Base-by-base conservation (phyloP, 257 asterid species). In the Solanum peruvianum region DNA sequence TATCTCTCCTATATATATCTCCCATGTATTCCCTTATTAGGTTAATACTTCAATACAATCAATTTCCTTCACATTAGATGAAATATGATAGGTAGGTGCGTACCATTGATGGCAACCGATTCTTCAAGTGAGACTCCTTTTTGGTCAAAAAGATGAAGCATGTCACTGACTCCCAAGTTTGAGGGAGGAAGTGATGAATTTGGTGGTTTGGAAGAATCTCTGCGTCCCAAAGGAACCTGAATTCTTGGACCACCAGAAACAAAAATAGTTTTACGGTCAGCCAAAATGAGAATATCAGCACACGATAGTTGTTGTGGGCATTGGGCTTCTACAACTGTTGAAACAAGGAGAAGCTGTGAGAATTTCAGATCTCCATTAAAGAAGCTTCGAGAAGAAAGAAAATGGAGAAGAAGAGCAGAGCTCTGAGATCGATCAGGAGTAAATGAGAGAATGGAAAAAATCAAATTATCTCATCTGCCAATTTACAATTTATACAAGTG, bases 231-330 rank as follows among this genome's bases (percentile, higher is more conserved):
- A 6, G 94, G 95, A 70, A 93, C 91, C 7, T 16, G 39, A 39
- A 93, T 92, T 77, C 72, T 81, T 0, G 95, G n/a, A 25, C 95
- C 96, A 7, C 94, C 94, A 0, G 95, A 90, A 18, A 90, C 11
- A 10, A 91, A 88, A 21, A 94, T 88, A 0, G 93, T 92, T n/a
- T n/a, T 27, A 27, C 27, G 27, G 27, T 1, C 27, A 27, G 27
- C 27, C 27, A 94, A 60, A 49, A 93, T 88, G 2, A 93, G 88
- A 71, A 94, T 89, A 89, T 94, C 97, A 2, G 94, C 88, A 73
- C 95, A 94, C 2, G 97, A 94, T n/a, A 94, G 93, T 85, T 71
- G 88, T 7, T 11, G 69, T 0, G 95, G 97, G 85, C 94, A 92
- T 27, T 87, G 87, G 1, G 31, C 90, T 85, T 94, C 95, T 69